Base-by-base conservation (phyloP, 176 grass and related monocot species). In the Saccharum officinarum region DNA sequence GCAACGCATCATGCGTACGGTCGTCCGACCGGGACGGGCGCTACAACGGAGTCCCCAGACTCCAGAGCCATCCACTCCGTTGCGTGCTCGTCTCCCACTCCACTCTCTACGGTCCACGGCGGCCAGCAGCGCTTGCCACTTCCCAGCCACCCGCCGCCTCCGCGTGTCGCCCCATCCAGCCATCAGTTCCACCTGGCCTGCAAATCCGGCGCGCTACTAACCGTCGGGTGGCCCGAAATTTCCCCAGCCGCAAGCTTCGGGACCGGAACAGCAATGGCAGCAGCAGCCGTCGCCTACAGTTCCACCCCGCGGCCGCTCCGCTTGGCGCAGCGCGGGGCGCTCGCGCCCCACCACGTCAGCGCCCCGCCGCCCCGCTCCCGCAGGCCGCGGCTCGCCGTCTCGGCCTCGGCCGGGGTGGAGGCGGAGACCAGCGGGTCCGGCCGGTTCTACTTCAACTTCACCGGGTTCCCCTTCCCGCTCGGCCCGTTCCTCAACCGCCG, bases 381-480 rank as follows among this genome's bases (percentile, higher is more conserved):
- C 67, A 28, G 75, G 80, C 80, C 47, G 45, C 88, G 84, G 30
- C 80, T 80, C 68, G 28, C 37, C 46, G 85, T 94, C 52, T 80
- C 89, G 25, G 87, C 84, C 65, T 57, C 80, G 33, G 45, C 67
- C 39, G 69, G 50, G 0, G 45, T 9, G 33, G 65, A 45, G n/a
- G n/a, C 31, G 72, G 80, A 25, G 47, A 5, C 47, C 31, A 38
- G 76, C 16, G 88, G 80, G 5, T 31, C 16, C 68, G 69, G 78
- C 34, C 83, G 96, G 47, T 95, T 98, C 84, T 98, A 98, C 83
- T 73, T 98, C 41, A 98, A 98, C 85, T 87, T 98, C 87, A 98
- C 96, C 75, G 96, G 96, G 5, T 98, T 98, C 76, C 96, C 96
- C 71, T 98, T 98, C 84, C 96, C 96, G 20, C 93, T 98, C 46